Percentiles rank a stretch among this genome's conserved stretches.
phyloP scores from a whole-genome alignment of 75 land plant species.

The Picea sitchensis region DNA sequence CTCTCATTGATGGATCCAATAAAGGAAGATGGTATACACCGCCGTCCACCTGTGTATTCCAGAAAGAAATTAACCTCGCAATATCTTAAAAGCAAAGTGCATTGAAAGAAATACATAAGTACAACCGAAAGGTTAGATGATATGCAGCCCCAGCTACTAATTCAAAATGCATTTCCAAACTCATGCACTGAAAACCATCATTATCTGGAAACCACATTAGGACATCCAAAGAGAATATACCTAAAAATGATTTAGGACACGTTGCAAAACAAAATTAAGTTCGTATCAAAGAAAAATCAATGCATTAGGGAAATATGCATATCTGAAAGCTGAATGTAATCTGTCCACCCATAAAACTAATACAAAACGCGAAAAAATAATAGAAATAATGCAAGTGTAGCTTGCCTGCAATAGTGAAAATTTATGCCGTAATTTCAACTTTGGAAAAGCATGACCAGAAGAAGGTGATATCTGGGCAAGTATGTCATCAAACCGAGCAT shows the following conservation, averaged over 20 bases:
- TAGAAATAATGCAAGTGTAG: slow-evolving; percentile 8
- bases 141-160: neutral
- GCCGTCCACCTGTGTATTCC: slow-evolving; percentile 58
- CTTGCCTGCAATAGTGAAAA: slow-evolving; percentile 88
- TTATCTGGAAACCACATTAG: neutral
- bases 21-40: slow-evolving; percentile 70
- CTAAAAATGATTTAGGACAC: neutral
- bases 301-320: slow-evolving; percentile 3
- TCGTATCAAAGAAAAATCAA: neutral
- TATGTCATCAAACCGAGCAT: slow-evolving; percentile 55
- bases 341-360: neutral
- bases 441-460: slow-evolving; percentile 82
- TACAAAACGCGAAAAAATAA: neutral
- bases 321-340: neutral
- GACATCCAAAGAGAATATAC: neutral
- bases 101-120: neutral
- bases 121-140: neutral
- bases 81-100: neutral
- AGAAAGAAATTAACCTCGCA: neutral
- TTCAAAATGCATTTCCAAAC: neutral
- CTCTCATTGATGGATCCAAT: slow-evolving; percentile 68
- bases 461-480: slow-evolving; percentile 78
- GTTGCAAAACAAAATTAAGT: neutral
- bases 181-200: neutral
- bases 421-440: slow-evolving; percentile 76